These are phyloP conservation scores for Nyctanthes arbortristis DNA, from an alignment of 257 asterid species.

Conservation along the genomic window DNA sequence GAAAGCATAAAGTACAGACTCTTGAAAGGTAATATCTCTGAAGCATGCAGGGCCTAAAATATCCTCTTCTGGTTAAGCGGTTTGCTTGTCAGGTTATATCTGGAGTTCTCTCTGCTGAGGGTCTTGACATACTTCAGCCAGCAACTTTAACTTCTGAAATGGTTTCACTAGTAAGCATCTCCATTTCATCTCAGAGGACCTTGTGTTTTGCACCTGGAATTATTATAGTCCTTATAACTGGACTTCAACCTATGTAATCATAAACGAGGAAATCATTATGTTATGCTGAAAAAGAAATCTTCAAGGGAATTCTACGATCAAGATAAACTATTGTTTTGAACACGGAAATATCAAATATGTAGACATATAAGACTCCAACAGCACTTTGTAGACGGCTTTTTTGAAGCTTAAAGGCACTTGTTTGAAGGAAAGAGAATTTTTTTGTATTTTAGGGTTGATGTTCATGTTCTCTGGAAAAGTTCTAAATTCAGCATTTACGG, in stretches of 20 bases:
- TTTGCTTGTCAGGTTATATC: constrained; percentile 72
- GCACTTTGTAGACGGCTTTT: too few relatives aligned
- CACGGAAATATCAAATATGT: background rate
- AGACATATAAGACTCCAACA: background rate
- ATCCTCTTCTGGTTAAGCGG: constrained; percentile 79
- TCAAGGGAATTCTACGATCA: background rate
- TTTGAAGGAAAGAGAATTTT: too few relatives aligned
- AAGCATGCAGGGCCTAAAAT: constrained; percentile 75
- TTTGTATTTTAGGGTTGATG: too few relatives aligned
- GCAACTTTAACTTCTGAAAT: constrained; percentile 48
- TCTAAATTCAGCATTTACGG: too few relatives aligned
- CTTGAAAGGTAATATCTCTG: constrained; percentile 17
- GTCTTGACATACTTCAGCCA: constrained; percentile 75
- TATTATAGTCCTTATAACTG: background rate
- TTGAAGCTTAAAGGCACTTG: too few relatives aligned
- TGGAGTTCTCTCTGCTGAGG: constrained; percentile 40
- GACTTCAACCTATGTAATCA: background rate
- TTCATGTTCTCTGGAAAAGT: too few relatives aligned
- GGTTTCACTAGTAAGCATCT: constrained; percentile 52
- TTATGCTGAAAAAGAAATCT: background rate
- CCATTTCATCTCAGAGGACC: background rate
- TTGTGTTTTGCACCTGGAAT: background rate
- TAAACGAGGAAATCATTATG: background rate
- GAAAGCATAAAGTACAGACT: background rate
- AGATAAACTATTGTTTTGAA: background rate